Evolutionary conservation across 2,329 filamentous ascomycete genomes (phyloP).

Genomic region (Mycosphaerella arachidis): DNA sequence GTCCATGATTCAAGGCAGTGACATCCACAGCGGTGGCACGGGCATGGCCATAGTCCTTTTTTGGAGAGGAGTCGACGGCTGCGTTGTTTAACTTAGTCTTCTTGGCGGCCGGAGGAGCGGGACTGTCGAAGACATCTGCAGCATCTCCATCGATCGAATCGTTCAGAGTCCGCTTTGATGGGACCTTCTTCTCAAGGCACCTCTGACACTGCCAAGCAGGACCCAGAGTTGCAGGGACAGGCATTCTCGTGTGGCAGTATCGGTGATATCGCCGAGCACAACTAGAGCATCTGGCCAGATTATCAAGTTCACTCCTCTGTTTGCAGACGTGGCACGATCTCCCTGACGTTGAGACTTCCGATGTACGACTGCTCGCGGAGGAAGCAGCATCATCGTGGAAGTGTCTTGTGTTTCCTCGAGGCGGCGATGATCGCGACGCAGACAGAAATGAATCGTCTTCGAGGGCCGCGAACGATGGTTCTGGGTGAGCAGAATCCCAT

Average conservation of each 20-base stretch:
- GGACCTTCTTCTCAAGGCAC: conserved; percentile 21
- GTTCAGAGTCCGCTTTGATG: neutral
- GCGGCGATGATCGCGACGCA: neutral
- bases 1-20: too few relatives aligned
- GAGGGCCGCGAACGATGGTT: neutral
- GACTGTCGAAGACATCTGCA: neutral
- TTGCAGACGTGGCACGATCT: conserved; percentile 11
- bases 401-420: neutral
- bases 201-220: conserved; percentile 26
- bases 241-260: conserved; percentile 2
- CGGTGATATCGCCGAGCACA: conserved; percentile 17
- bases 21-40: too few relatives aligned
- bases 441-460: neutral
- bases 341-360: conserved; percentile 1
- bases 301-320: neutral
- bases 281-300: conserved; percentile 10
- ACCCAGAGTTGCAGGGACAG: neutral
- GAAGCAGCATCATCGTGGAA: conserved; percentile 7
- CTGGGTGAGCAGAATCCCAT: neutral
- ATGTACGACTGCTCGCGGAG: conserved; percentile 7
- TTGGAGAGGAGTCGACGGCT: neutral
- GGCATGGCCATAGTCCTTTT: too few relatives aligned
- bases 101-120: neutral
- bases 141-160: neutral
- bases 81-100: neutral